Evolutionary conservation across 805 yeast genomes (phyloP).

Genomic region (Myxozyma monticola): DNA sequence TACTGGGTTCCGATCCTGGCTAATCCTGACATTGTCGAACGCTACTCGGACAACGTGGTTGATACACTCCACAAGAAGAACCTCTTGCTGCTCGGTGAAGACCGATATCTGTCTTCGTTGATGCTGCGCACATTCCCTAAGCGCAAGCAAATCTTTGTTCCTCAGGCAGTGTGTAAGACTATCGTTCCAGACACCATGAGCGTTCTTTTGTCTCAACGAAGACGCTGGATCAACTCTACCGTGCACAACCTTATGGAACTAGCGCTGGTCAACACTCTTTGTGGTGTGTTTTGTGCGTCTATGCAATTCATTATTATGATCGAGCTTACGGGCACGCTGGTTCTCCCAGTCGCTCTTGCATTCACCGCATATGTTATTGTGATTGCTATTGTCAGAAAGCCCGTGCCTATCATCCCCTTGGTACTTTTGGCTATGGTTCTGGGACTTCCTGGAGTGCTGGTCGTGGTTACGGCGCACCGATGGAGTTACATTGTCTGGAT

Average conservation of each 20-base stretch:
- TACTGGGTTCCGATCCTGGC: slow-evolving; percentile 94
- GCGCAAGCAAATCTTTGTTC: slow-evolving; percentile 81
- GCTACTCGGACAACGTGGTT: slow-evolving; percentile 82
- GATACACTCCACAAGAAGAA: slow-evolving; percentile 86
- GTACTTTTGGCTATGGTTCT: slow-evolving; percentile 72
- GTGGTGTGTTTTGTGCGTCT: slow-evolving; percentile 93
- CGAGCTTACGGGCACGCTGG: slow-evolving; percentile 84
- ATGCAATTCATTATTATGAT: slow-evolving; percentile 89
- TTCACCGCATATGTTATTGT: slow-evolving; percentile 80
- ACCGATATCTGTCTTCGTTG: slow-evolving; percentile 78
- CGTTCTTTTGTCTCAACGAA: slow-evolving; percentile 84
- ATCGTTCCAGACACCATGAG: slow-evolving; percentile 77
- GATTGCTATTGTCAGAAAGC: slow-evolving; percentile 66
- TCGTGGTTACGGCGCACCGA: slow-evolving; percentile 77
- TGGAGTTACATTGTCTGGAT: slow-evolving; percentile 75
- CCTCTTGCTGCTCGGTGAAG: slow-evolving; percentile 83
- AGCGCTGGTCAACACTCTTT: slow-evolving; percentile 77
- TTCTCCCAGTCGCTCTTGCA: slow-evolving; percentile 82
- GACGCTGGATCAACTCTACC: slow-evolving; percentile 96
- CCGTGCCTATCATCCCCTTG: slow-evolving; percentile 78
- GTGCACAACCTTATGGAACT: slow-evolving; percentile 91
- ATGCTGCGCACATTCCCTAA: slow-evolving; percentile 89
- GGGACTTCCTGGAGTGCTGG: slow-evolving; percentile 82
- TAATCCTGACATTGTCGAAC: slow-evolving; percentile 89
- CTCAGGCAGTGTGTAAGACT: slow-evolving; percentile 92